Percentiles rank a stretch among this genome's conserved stretches.
phyloP scores from a whole-genome alignment of 768 basidiomycete species.

The Roridomyces roridus region DNA sequence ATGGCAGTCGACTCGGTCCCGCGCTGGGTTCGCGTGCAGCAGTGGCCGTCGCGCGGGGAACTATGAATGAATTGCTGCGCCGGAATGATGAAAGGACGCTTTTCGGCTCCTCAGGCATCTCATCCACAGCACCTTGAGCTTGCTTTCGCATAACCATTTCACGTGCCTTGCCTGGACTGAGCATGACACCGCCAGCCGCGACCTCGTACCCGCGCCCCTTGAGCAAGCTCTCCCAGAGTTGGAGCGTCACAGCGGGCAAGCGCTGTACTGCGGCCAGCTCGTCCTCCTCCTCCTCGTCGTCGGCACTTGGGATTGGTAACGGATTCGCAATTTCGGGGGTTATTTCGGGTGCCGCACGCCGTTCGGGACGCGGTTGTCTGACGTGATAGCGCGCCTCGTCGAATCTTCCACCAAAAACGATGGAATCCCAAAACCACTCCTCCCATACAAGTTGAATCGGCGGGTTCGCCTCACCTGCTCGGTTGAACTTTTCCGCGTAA shows the following conservation, averaged over 20 bases:
- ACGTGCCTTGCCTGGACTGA: constrained; percentile 60
- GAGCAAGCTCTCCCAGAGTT: constrained; percentile 75
- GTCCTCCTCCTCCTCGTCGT: constrained; percentile 33
- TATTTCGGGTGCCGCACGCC: constrained; percentile 41
- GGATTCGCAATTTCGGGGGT: constrained; percentile 4
- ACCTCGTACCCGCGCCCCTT: constrained; percentile 71
- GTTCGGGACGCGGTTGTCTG: constrained; percentile 63
- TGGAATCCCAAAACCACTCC: constrained; percentile 96
- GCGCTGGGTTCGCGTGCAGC: constrained; percentile 1
- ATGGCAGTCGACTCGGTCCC: constrained; percentile 24
- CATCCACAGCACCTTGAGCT: constrained; percentile 20
- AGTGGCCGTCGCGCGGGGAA: constrained; percentile 13
- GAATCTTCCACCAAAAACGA: constrained; percentile 77
- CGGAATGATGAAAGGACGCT: constrained; percentile 63
- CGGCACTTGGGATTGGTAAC: constrained; percentile 21
- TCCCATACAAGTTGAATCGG: constrained; percentile 85
- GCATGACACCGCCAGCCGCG: constrained; percentile 60
- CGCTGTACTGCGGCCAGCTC: constrained; percentile 60
- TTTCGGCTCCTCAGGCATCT: neutral
- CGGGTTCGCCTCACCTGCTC: constrained; percentile 63
- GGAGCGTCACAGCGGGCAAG: constrained; percentile 65
- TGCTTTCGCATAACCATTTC: constrained; percentile 23
- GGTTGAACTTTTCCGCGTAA: constrained; percentile 78
- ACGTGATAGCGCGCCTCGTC: constrained; percentile 68
- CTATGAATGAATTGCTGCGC: constrained; percentile 66